Base-by-base conservation (phyloP, 1,284 basidiomycete species). In the Puccinia triticina region DNA sequence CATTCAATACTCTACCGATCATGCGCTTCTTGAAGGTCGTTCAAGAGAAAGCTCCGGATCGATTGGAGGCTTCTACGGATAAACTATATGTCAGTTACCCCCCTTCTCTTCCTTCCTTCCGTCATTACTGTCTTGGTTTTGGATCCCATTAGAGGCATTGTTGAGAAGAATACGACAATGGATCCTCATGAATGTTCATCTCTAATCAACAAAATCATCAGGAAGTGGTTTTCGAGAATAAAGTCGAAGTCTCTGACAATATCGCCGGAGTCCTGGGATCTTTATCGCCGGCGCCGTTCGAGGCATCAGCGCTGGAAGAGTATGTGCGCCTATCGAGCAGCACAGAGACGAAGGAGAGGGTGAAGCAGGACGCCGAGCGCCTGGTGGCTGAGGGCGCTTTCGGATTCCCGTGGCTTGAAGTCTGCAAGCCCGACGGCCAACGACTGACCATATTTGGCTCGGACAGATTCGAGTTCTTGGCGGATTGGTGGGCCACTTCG, bases 401-500 rank as follows among this genome's bases (percentile, higher is more conserved):
- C 71, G 79, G 79, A 7, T 61, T 74, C 34, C 79, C 79, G 1
- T 81, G 79, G 79, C 14, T 81, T 12, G 71, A 73, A 53, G 53
- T 74, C 12, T 29, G 10, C 14, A 61, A 46, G 46, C 71, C 71
- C 7, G 34, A 73, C 40, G 71, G 53, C n/a, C 40, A 74, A 11
- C 50, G 40, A 40, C 32, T 81, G 23, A 74, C 26, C 2, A 29
- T 74, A n/a, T 81, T 81, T 53, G 79, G 79, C 21, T 81, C 79
- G 26, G 79, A 81, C 61, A n/a, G 79, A 34, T 74, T 81, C 29
- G 79, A 81, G 46, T 81, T 81, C 43, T 48, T 81, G 43, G 79
- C 79, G 0, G 23, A 81, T 43, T 81, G 79, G 79, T 80, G 26
- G 14, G 78, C 16, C 23, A 16, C 43, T 29, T 48, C n/a, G 1